Evolutionary conservation across 768 basidiomycete species (phyloP).

Genomic region (Pisolithus marmoratus): DNA sequence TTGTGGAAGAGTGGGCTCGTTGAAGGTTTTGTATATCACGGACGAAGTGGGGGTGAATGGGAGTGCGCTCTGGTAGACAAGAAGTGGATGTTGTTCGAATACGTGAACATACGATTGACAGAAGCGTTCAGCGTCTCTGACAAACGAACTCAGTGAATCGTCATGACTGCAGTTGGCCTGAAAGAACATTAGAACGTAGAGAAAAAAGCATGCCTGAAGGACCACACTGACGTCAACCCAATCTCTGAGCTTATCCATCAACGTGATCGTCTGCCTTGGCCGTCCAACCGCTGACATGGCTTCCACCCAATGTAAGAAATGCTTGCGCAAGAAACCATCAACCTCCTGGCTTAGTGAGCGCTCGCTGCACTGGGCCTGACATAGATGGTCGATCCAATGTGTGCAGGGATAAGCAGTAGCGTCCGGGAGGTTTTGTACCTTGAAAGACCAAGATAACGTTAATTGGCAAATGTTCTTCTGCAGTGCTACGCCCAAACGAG

Average conservation of each 20-base stretch:
- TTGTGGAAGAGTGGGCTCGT: slow-evolving; percentile 18
- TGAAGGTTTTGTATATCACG: slow-evolving; percentile 21
- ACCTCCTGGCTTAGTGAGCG: slow-evolving; percentile 11
- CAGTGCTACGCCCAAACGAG: slow-evolving; percentile 9
- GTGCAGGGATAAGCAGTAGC: slow-evolving; percentile 20
- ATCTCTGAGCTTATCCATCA: slow-evolving; percentile 19
- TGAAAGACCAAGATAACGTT: slow-evolving; percentile 13
- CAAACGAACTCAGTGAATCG: slow-evolving; percentile 13
- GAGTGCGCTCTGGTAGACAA: slow-evolving; percentile 27
- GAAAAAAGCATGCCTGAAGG: neutral
- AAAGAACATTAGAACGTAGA: neutral
- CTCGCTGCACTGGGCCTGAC: slow-evolving; percentile 4
- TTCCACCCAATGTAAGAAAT: slow-evolving; percentile 32
- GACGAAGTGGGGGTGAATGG: slow-evolving; percentile 26
- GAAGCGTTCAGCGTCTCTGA: slow-evolving; percentile 25
- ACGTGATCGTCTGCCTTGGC: slow-evolving; percentile 27
- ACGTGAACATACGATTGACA: slow-evolving; percentile 25
- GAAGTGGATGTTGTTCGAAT: slow-evolving; percentile 29
- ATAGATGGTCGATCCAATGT: slow-evolving; percentile 28
- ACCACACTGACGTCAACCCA: slow-evolving; percentile 19
- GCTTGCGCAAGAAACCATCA: slow-evolving; percentile 13
- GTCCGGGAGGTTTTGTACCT: slow-evolving; percentile 16
- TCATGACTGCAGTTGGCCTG: slow-evolving; percentile 12
- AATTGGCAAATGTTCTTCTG: slow-evolving; percentile 23
- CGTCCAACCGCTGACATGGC: slow-evolving; percentile 25